A percentile compares a stretch with the other conserved stretches of the same genome.
Evolutionary conservation across 257 asterid genomes (phyloP).

Genomic region (Solanum infundibuliforme): DNA sequence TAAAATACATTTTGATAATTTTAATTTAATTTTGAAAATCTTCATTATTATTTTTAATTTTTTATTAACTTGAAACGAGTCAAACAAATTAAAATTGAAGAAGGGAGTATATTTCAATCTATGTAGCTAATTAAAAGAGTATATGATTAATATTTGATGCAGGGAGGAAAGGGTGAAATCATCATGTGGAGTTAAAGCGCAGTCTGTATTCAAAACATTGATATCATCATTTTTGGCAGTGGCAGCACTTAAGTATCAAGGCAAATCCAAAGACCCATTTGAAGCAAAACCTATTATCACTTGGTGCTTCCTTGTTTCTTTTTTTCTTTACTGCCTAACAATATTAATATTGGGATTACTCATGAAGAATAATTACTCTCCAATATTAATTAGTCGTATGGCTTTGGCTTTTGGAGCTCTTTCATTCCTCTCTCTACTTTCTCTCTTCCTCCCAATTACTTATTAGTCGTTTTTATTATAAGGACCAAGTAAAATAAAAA

Average conservation of each 20-base stretch:
- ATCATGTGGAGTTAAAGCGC: not conserved
- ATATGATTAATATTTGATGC: not conserved
- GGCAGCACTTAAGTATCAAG: not conserved
- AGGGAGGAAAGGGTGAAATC: not conserved
- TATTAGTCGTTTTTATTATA: not conserved
- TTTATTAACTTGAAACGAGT: too few species aligned
- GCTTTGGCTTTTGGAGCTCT: not conserved
- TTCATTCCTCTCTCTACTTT: not conserved
- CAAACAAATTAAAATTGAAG: too few species aligned
- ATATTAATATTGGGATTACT: not conserved
- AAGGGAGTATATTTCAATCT: too few species aligned
- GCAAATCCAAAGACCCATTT: not conserved
- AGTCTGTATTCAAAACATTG: not conserved
- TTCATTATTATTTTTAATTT: too few species aligned
- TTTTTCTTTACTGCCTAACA: not conserved
- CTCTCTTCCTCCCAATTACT: not conserved
- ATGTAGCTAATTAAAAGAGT: not conserved
- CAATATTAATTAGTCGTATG: not conserved
- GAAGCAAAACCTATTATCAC: not conserved
- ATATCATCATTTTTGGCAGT: not conserved
- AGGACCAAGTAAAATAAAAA: not conserved
- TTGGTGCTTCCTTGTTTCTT: not conserved
- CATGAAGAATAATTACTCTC: not conserved
- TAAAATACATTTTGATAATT: too few species aligned
- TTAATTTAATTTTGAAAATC: too few species aligned